phyloP scores from a whole-genome alignment of 495 filamentous ascomycete genomes.

The Neurospora sp. region DNA sequence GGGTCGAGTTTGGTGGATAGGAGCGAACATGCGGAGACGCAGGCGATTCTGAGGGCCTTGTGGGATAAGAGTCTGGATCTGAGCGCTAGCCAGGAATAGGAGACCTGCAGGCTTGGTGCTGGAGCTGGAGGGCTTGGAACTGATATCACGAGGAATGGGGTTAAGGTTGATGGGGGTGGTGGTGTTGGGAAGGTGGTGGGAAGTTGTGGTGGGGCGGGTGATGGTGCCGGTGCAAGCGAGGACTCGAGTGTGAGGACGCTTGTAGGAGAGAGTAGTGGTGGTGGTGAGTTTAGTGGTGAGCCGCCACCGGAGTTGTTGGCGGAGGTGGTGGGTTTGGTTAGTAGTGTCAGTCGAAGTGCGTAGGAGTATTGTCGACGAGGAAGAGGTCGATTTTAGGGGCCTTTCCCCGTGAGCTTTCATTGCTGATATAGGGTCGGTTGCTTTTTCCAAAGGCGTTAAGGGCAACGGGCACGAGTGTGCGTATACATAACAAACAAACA shows the following conservation, averaged over 20 bases:
- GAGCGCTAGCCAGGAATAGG: slow-evolving; percentile 40
- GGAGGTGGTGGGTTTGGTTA: neutral
- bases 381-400: neutral
- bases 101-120: neutral
- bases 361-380: neutral
- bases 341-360: neutral
- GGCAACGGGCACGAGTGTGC: neutral
- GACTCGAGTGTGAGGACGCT: neutral
- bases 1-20: slow-evolving; percentile 32
- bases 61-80: slow-evolving; percentile 47
- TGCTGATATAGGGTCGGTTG: neutral
- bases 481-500: neutral
- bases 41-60: slow-evolving; percentile 37
- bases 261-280: neutral
- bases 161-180: neutral
- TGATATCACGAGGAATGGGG: neutral
- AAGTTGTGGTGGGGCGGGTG: neutral
- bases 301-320: neutral
- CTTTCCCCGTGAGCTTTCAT: neutral
- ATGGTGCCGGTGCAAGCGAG: neutral
- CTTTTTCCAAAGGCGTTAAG: neutral
- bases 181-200: neutral
- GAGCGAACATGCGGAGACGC: slow-evolving; percentile 34
- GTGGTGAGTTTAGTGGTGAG: neutral
- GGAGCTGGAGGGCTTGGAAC: neutral